Conservation (phyloP, 257 asterid genomes). For the Jacaranda mimosifolia region DNA sequence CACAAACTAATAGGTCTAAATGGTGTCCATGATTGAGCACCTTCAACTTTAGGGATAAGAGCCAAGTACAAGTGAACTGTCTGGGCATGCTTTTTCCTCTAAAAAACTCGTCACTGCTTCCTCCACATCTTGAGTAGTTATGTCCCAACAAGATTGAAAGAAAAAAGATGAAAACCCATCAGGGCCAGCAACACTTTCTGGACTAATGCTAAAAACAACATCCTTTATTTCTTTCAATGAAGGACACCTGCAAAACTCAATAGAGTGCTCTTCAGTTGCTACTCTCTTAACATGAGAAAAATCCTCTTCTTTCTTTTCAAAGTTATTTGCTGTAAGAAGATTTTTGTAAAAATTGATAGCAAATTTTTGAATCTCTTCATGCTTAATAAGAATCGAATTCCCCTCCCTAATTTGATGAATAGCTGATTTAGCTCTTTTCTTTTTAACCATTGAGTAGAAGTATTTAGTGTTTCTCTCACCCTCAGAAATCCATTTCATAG, state of each 20-base stretch:
- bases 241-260: no score
- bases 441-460: not conserved
- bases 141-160: not conserved
- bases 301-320: no score
- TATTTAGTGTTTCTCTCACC: no score
- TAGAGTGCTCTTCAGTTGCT: no score
- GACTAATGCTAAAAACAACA: no score
- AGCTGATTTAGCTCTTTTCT: not conserved
- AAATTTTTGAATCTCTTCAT: no score
- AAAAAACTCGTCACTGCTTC: not conserved
- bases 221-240: no score
- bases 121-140: not conserved
- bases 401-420: not conserved
- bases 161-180: not conserved
- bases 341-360: not conserved
- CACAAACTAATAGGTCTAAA: not conserved
- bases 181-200: no score
- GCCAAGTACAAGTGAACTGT: no score
- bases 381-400: not conserved
- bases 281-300: no score
- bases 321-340: no score
- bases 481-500: not conserved
- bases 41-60: not conserved
- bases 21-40: not conserved
- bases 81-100: not conserved